Evolutionary conservation across 768 basidiomycete genomes (phyloP).

Genomic region (Rhodocollybia butyracea): DNA sequence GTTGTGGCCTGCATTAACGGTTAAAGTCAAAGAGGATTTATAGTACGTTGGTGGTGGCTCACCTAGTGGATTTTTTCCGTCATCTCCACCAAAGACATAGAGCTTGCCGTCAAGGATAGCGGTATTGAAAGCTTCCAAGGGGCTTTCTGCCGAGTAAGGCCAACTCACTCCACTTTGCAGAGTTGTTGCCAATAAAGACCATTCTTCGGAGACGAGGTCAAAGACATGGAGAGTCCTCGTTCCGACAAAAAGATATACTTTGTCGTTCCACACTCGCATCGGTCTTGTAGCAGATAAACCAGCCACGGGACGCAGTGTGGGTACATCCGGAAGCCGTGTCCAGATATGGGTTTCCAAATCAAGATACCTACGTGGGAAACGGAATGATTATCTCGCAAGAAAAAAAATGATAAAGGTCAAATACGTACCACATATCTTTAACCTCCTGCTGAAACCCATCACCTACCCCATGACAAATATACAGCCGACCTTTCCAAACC

Average conservation of each 20-base stretch:
- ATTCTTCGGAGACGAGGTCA: conserved; percentile 19
- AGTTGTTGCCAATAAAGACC: conserved; percentile 15
- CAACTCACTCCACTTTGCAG: not conserved
- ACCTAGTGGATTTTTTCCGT: too few species aligned
- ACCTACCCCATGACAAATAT: not conserved
- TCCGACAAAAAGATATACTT: conserved; percentile 22
- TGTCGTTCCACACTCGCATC: too few species aligned
- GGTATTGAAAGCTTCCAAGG: not conserved
- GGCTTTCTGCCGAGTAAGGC: not conserved
- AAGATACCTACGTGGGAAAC: not conserved
- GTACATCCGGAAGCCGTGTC: not conserved
- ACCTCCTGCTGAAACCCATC: not conserved
- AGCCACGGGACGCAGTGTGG: not conserved
- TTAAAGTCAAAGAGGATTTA: too few species aligned
- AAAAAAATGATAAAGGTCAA: not conserved
- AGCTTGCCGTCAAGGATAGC: not conserved
- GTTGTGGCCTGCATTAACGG: conserved; percentile 17
- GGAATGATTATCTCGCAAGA: not conserved
- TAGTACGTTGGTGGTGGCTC: too few species aligned
- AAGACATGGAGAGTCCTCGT: conserved; percentile 19
- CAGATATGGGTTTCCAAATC: not conserved
- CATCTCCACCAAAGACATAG: not conserved
- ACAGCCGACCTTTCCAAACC: not conserved
- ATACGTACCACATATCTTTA: not conserved
- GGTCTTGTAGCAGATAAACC: not conserved